A percentile compares a stretch with the other conserved stretches of the same genome.
phyloP scores from a whole-genome alignment of 1,284 basidiomycete genomes.

The Boletellus sp. region DNA sequence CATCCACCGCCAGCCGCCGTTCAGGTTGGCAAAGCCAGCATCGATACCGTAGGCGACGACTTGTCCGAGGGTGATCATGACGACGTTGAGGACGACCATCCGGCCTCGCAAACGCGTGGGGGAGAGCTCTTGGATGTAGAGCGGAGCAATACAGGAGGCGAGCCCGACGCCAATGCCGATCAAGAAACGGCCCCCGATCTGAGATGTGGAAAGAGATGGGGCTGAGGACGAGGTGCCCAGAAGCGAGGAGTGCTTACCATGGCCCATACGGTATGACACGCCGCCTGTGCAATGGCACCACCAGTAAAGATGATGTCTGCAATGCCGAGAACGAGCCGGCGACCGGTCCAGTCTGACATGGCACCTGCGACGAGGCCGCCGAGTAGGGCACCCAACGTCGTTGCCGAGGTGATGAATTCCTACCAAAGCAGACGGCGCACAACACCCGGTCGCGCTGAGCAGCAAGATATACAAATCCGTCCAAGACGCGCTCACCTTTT shows the following conservation, averaged over 20 bases:
- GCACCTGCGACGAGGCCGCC: conserved; percentile 71
- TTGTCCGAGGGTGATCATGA: conserved; percentile 68
- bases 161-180: conserved; percentile 69
- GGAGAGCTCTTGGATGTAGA: conserved; percentile 83
- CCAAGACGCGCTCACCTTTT: conserved; percentile 50
- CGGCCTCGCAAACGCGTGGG: conserved; percentile 73
- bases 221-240: background rate
- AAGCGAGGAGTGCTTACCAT: conserved; percentile 46
- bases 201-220: background rate
- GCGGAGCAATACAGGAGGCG: conserved; percentile 75
- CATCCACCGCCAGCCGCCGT: conserved; percentile 81
- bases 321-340: conserved; percentile 62
- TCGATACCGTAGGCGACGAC: conserved; percentile 78
- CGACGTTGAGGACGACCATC: conserved; percentile 69
- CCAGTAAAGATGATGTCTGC: conserved; percentile 76
- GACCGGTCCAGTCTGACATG: conserved; percentile 70
- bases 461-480: background rate
- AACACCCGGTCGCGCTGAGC: background rate
- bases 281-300: conserved; percentile 68
- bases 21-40: conserved; percentile 62
- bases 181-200: conserved; percentile 74
- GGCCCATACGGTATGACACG: conserved; percentile 62
- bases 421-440: conserved; percentile 22
- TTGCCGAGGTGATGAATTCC: conserved; percentile 81
- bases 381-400: conserved; percentile 74